Evolutionary conservation across 78 protist species (phyloP).

Genomic region (Chrysochromulina parva): DNA sequence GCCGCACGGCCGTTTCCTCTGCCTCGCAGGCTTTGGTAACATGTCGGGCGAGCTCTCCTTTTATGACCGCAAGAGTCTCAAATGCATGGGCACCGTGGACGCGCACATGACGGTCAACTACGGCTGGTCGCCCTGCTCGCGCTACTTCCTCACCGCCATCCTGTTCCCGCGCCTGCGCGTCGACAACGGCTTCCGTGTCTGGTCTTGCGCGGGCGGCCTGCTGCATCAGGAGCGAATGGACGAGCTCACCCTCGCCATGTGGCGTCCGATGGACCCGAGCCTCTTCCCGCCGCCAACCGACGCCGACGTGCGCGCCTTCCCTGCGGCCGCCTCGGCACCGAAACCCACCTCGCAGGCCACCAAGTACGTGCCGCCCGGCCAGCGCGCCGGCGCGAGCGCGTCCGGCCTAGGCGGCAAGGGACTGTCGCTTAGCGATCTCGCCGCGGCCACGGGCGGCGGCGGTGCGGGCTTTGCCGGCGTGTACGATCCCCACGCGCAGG

Average conservation of each 20-base stretch:
- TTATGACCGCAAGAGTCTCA: constrained; percentile 18
- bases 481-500: no score
- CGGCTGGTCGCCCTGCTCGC: constrained; percentile 60
- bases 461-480: neutral
- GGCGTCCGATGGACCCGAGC: neutral
- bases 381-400: neutral
- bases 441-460: neutral
- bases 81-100: neutral
- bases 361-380: neutral
- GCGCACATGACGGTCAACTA: constrained; percentile 10
- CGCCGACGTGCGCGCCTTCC: neutral
- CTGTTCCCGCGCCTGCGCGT: constrained; percentile 72
- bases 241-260: neutral
- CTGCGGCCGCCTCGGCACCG: neutral
- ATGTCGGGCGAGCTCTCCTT: constrained; percentile 59
- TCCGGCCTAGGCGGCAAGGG: neutral
- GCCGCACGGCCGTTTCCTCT: constrained; percentile 41
- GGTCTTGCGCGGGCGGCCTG: neutral
- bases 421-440: neutral
- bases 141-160: constrained; percentile 47
- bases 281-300: neutral
- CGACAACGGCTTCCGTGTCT: constrained; percentile 48
- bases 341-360: neutral
- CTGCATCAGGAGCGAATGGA: neutral
- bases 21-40: constrained; percentile 69